Evolutionary conservation across 768 basidiomycete genomes (phyloP).

Genomic region (Pisolithus albus): DNA sequence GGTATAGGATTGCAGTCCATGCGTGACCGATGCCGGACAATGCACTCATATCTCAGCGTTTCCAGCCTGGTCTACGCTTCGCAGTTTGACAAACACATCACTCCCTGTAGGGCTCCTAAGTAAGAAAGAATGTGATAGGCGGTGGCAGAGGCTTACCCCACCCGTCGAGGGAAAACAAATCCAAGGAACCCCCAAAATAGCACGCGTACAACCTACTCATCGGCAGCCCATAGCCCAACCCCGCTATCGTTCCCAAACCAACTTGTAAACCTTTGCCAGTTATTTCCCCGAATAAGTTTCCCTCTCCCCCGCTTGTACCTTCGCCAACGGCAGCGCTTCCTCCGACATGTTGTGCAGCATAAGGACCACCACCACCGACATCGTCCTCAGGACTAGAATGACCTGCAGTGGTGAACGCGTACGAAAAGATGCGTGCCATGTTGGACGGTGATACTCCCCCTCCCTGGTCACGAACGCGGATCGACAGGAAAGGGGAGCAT

Average conservation of each 20-base stretch:
- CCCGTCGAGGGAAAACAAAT: conserved; percentile 74
- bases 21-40: neutral
- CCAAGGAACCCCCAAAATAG: conserved; percentile 85
- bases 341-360: conserved; percentile 72
- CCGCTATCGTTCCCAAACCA: conserved; percentile 85
- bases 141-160: conserved; percentile 52
- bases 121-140: neutral
- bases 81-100: conserved; percentile 49
- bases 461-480: conserved; percentile 80
- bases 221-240: conserved; percentile 79
- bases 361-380: conserved; percentile 53
- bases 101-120: conserved; percentile 27
- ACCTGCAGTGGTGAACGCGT: conserved; percentile 85
- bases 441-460: conserved; percentile 74
- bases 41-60: conserved; percentile 40
- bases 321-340: conserved; percentile 58
- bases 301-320: conserved; percentile 33
- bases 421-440: conserved; percentile 79
- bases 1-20: neutral
- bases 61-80: conserved; percentile 46
- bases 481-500: conserved; percentile 50
- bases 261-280: conserved; percentile 70
- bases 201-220: conserved; percentile 72
- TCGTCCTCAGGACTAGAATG: conserved; percentile 34
- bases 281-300: conserved; percentile 69